Evolutionary conservation across 2,329 filamentous ascomycete species (phyloP).

Genomic region (Lanzia echinophila): DNA sequence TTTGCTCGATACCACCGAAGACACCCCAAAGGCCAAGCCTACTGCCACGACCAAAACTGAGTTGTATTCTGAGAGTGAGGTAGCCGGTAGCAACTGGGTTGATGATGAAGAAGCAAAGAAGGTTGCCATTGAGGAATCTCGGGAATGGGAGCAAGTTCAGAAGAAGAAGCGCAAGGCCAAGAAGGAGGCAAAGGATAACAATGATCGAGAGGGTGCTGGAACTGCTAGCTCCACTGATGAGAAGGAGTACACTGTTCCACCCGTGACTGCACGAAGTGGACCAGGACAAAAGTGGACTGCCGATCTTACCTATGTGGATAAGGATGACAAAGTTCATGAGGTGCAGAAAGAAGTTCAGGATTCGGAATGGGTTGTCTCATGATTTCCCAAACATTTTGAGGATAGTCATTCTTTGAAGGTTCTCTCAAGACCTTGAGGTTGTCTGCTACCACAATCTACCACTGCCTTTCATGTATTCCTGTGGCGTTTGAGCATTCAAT

Average conservation of each 20-base stretch:
- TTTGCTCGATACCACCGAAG: constrained; percentile 51
- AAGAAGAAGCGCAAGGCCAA: constrained; percentile 28
- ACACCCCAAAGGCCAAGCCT: constrained; percentile 33
- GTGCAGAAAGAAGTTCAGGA: constrained; percentile 18
- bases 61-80: constrained; percentile 19
- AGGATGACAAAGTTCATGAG: constrained; percentile 17
- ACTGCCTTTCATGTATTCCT: constrained; percentile 7
- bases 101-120: constrained; percentile 58
- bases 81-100: constrained; percentile 26
- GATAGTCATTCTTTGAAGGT: not conserved
- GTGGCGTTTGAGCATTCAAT: constrained; percentile 10
- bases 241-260: constrained; percentile 17
- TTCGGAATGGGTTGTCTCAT: constrained; percentile 30
- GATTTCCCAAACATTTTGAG: not conserved
- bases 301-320: constrained; percentile 14
- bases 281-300: constrained; percentile 23
- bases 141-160: constrained; percentile 53
- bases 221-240: constrained; percentile 16
- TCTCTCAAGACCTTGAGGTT: not conserved
- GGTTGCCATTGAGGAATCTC: constrained; percentile 45
- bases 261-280: constrained; percentile 16
- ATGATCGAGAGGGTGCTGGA: constrained; percentile 16
- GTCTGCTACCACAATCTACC: not conserved
- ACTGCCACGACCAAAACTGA: constrained; percentile 23
- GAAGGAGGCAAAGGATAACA: constrained; percentile 21